phyloP scores from a whole-genome alignment of 1,139 yeast species.

The Yamadazyma sp. region DNA sequence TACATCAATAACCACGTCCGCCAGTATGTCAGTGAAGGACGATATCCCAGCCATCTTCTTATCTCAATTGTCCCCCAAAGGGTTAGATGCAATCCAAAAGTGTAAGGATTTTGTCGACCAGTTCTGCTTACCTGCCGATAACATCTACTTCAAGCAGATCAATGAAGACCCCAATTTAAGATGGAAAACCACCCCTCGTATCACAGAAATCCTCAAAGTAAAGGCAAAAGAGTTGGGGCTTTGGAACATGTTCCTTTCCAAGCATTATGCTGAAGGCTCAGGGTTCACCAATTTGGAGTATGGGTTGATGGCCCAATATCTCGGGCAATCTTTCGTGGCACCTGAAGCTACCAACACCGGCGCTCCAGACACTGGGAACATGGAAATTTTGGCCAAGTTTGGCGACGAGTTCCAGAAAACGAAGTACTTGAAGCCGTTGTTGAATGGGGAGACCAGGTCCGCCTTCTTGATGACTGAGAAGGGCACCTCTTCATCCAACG shows the following conservation, averaged over 20 bases:
- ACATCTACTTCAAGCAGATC: slow-evolving; percentile 42
- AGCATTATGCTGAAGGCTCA: slow-evolving; percentile 59
- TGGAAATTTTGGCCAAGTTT: slow-evolving; percentile 66
- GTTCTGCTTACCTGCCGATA: slow-evolving; percentile 62
- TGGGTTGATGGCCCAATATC: slow-evolving; percentile 68
- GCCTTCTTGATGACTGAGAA: slow-evolving; percentile 75
- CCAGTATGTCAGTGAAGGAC: slow-evolving; percentile 22
- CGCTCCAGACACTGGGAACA: slow-evolving; percentile 79
- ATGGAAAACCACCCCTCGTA: slow-evolving; percentile 52
- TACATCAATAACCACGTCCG: no score
- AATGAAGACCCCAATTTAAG: slow-evolving; percentile 40
- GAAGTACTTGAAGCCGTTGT: slow-evolving; percentile 55
- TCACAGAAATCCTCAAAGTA: slow-evolving; percentile 52
- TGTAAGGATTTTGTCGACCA: slow-evolving; percentile 55
- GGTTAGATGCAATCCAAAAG: slow-evolving; percentile 50
- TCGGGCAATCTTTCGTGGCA: slow-evolving; percentile 57
- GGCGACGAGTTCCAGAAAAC: slow-evolving; percentile 54
- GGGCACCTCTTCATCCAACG: slow-evolving; percentile 66
- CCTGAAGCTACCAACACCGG: slow-evolving; percentile 65
- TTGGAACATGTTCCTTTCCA: slow-evolving; percentile 66
- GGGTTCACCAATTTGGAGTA: slow-evolving; percentile 68
- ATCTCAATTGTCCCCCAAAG: slow-evolving; percentile 48
- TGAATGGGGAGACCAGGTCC: slow-evolving; percentile 60
- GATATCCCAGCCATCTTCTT: slow-evolving; percentile 47
- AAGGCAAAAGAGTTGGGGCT: slow-evolving; percentile 59